phyloP scores from a whole-genome alignment of 23 red algal species.

The Gracilaria domingensis region DNA sequence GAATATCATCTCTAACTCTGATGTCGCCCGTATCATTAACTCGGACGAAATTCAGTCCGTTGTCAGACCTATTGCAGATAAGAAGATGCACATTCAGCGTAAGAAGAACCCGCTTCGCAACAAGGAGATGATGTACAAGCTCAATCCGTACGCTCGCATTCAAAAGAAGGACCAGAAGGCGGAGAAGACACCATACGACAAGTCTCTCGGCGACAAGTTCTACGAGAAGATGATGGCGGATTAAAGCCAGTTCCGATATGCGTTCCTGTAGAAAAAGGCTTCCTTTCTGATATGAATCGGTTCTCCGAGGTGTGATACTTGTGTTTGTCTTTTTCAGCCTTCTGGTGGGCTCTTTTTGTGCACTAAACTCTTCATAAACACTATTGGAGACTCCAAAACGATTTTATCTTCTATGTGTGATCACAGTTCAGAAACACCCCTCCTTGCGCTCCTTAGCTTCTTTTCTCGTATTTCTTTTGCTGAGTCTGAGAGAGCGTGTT shows the following conservation, averaged over 20 bases:
- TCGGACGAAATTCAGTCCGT: conserved; percentile 97
- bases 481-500: too few species aligned
- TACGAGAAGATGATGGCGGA: conserved; percentile 72
- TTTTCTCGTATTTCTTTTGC: too few species aligned
- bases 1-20: conserved; percentile 84
- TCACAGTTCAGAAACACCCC: too few species aligned
- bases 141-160: conserved; percentile 86
- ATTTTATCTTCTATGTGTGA: too few species aligned
- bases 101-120: conserved; percentile 96
- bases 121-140: conserved; percentile 91
- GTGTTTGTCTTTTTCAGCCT: conserved; percentile 19
- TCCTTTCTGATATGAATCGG: neutral
- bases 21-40: conserved; percentile 96
- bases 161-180: conserved; percentile 59
- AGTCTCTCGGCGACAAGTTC: conserved; percentile 58
- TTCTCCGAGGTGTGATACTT: neutral
- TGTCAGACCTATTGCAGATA: conserved; percentile 70
- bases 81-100: conserved; percentile 63
- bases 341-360: neutral
- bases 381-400: too few species aligned
- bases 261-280: neutral
- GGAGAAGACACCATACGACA: conserved; percentile 28
- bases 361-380: too few species aligned
- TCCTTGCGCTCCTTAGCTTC: too few species aligned
- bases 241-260: neutral